Evolutionary conservation across 306 rosid genomes (phyloP).

Genomic region (Acacia melanoxylon): DNA sequence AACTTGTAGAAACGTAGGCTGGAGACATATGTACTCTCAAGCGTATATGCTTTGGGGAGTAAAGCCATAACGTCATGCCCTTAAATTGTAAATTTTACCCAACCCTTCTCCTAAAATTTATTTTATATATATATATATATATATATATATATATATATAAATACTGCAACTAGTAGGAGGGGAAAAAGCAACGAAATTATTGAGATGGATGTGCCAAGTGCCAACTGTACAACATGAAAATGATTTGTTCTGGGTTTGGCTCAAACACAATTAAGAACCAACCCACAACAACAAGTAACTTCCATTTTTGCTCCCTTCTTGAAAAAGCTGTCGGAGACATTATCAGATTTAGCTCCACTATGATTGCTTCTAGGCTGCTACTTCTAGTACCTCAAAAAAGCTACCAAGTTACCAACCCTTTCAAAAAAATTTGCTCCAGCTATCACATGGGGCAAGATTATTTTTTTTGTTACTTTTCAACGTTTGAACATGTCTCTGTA

Average conservation of each 20-base stretch:
- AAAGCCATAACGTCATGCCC: too few species aligned
- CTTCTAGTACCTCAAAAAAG: background rate
- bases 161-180: too few species aligned
- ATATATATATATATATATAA: too few species aligned
- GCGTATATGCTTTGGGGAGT: too few species aligned
- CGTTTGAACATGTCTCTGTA: background rate
- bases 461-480: background rate
- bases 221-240: background rate
- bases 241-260: background rate
- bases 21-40: too few species aligned
- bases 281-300: constrained; percentile 12
- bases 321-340: background rate
- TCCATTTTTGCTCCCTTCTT: background rate
- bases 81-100: too few species aligned
- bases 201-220: background rate
- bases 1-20: too few species aligned
- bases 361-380: background rate
- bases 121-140: too few species aligned
- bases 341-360: background rate
- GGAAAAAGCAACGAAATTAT: background rate
- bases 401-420: background rate
- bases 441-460: constrained; percentile 13
- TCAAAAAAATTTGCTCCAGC: constrained; percentile 10
- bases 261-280: background rate
- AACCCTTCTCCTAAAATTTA: too few species aligned